phyloP scores from a whole-genome alignment of 192 early-diverging fungal genomes.

The Coemansia sp. region DNA sequence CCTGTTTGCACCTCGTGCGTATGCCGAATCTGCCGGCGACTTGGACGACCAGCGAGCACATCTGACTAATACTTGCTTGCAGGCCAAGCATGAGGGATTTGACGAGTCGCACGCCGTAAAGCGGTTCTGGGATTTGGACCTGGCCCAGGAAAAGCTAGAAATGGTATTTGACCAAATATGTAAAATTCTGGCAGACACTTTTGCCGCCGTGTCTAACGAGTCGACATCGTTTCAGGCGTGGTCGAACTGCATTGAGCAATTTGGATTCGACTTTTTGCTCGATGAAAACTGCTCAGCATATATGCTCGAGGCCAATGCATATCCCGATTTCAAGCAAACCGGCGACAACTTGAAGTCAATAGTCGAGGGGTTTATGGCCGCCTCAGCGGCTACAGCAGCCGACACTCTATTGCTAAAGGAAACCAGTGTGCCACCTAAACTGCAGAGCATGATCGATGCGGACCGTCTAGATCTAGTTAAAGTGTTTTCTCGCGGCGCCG shows the following conservation, averaged over 20 bases:
- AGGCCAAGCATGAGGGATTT: constrained; percentile 48
- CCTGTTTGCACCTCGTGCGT: constrained; percentile 57
- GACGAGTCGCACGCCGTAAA: constrained; percentile 54
- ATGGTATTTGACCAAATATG: constrained; percentile 57
- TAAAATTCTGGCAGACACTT: constrained; percentile 52
- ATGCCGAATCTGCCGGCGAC: constrained; percentile 29
- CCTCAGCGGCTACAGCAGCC: constrained; percentile 47
- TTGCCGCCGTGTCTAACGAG: constrained; percentile 57
- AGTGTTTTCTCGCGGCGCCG: constrained; percentile 34
- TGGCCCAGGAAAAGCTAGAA: constrained; percentile 39
- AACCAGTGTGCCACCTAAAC: background rate
- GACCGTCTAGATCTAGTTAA: constrained; percentile 26
- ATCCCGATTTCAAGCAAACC: constrained; percentile 68
- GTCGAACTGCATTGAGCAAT: constrained; percentile 61
- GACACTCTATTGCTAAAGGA: constrained; percentile 18
- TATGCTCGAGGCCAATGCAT: constrained; percentile 64
- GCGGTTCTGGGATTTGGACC: constrained; percentile 55
- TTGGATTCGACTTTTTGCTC: constrained; percentile 65
- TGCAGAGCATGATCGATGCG: constrained; percentile 9
- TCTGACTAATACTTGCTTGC: constrained; percentile 65
- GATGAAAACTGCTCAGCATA: constrained; percentile 51
- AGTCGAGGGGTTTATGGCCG: constrained; percentile 59
- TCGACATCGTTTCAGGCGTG: constrained; percentile 62
- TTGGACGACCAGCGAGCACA: constrained; percentile 53
- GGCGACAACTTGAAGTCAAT: constrained; percentile 51